Conservation (phyloP, 192 early-diverging fungal species). For the Coemansia sp. region DNA sequence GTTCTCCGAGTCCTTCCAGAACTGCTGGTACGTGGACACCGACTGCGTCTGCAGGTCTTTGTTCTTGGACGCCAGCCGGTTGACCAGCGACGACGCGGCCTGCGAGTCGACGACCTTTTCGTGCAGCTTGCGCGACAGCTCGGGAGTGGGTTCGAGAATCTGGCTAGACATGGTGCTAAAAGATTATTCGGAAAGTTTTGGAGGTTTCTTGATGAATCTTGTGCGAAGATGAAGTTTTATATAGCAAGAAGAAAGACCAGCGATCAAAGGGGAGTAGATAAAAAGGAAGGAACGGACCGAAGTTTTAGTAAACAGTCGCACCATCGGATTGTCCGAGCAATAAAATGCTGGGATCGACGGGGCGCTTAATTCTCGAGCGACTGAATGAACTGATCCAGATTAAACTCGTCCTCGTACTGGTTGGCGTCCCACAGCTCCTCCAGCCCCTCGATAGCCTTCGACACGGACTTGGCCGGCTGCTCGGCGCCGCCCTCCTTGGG, state of each 20-base stretch:
- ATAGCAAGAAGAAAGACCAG: no score
- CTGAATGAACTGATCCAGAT: conserved; percentile 71
- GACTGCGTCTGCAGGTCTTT: conserved; percentile 61
- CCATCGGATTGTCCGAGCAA: neutral
- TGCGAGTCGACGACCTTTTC: conserved; percentile 35
- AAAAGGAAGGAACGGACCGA: neutral
- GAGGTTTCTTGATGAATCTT: no score
- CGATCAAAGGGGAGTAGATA: neutral
- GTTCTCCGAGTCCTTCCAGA: conserved; percentile 61
- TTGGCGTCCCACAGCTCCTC: conserved; percentile 89
- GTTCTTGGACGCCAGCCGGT: conserved; percentile 56
- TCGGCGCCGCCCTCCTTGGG: conserved; percentile 4
- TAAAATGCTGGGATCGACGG: neutral
- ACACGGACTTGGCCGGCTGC: conserved; percentile 26
- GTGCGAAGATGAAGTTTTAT: no score
- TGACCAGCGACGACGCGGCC: conserved; percentile 37
- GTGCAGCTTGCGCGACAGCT: conserved; percentile 48
- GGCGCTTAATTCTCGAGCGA: conserved; percentile 27
- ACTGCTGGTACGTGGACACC: conserved; percentile 67
- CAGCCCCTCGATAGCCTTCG: conserved; percentile 58
- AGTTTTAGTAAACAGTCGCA: neutral
- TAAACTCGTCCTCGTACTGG: conserved; percentile 83
- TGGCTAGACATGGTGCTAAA: conserved; percentile 7
- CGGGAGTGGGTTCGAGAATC: conserved; percentile 46
- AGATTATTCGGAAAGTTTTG: neutral